Conservation (phyloP, 495 filamentous ascomycete genomes). For the Pseudomonodictys pantanalensis region DNA sequence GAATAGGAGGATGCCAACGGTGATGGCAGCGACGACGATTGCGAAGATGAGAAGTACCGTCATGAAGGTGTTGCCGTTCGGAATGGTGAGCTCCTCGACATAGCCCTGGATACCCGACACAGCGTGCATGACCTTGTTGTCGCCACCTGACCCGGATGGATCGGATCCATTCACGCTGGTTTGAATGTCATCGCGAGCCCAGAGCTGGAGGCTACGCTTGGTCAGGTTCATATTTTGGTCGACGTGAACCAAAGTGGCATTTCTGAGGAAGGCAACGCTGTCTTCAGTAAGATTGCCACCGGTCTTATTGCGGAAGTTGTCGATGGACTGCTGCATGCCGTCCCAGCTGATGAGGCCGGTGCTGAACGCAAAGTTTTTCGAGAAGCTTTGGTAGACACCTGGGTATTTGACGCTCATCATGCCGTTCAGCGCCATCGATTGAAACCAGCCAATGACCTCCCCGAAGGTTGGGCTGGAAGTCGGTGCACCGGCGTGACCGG, state of each 20-base stretch:
- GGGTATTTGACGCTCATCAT: slow-evolving; percentile 92
- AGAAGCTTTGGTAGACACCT: slow-evolving; percentile 77
- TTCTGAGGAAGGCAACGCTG: slow-evolving; percentile 70
- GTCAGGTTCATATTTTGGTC: slow-evolving; percentile 47
- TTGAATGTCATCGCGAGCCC: slow-evolving; percentile 49
- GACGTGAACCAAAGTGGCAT: slow-evolving; percentile 66
- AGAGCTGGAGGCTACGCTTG: slow-evolving; percentile 58
- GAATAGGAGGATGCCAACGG: slow-evolving; percentile 81
- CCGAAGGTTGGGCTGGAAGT: slow-evolving; percentile 78
- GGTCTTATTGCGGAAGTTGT: slow-evolving; percentile 73
- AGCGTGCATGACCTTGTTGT: slow-evolving; percentile 47
- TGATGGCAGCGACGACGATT: slow-evolving; percentile 79
- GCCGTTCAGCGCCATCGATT: slow-evolving; percentile 88
- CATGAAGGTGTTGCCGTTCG: slow-evolving; percentile 92
- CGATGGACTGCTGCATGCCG: slow-evolving; percentile 75
- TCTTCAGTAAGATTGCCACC: slow-evolving; percentile 82
- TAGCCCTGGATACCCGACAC: slow-evolving; percentile 72
- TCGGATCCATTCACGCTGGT: slow-evolving; percentile 48
- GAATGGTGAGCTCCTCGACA: slow-evolving; percentile 74
- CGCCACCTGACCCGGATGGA: neutral
- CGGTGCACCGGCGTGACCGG: slow-evolving; percentile 59
- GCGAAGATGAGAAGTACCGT: slow-evolving; percentile 85
- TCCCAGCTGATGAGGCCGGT: slow-evolving; percentile 81
- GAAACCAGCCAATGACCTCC: slow-evolving; percentile 87
- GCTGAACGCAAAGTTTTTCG: slow-evolving; percentile 91